phyloP scores from a whole-genome alignment of 148 eudicot genomes.

The Hydrangea macrophylla region DNA sequence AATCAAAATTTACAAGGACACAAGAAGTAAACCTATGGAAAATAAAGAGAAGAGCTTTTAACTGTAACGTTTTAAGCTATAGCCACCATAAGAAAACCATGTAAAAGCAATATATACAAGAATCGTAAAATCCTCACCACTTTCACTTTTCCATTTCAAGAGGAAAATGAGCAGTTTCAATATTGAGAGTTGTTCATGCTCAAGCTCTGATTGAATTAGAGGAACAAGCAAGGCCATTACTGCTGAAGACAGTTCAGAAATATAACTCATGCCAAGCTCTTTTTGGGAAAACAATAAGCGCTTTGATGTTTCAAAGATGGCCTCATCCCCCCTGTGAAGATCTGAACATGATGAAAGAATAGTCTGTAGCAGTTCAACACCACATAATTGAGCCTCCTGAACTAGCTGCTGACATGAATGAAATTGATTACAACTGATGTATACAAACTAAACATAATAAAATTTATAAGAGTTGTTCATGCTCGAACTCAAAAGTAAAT shows the following conservation, averaged over 20 bases:
- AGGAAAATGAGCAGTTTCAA: constrained; percentile 53
- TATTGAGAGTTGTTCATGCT: constrained; percentile 65
- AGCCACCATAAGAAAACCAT: background rate
- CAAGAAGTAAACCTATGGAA: constrained; percentile 3
- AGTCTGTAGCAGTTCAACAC: constrained; percentile 56
- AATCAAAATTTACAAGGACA: background rate
- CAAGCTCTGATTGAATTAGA: constrained; percentile 60
- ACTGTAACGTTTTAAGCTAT: background rate
- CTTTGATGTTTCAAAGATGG: constrained; percentile 48
- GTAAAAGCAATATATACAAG: background rate
- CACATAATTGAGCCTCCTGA: constrained; percentile 61
- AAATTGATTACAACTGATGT: constrained; percentile 6
- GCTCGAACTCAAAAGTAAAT: background rate
- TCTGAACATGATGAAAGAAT: constrained; percentile 43
- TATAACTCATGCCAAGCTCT: constrained; percentile 70
- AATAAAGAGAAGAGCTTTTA: background rate
- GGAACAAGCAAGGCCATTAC: constrained; percentile 49
- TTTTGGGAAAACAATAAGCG: constrained; percentile 52
- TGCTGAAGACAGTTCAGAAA: constrained; percentile 48
- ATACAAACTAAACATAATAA: constrained; percentile 10
- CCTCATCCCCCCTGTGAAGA: constrained; percentile 46
- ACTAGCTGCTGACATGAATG: constrained; percentile 43
- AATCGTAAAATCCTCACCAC: constrained; percentile 43
- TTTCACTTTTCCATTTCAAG: constrained; percentile 63
- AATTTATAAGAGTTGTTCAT: background rate